Evolutionary conservation across 305 asterid species (phyloP).

Genomic region (Solanum hybrid): DNA sequence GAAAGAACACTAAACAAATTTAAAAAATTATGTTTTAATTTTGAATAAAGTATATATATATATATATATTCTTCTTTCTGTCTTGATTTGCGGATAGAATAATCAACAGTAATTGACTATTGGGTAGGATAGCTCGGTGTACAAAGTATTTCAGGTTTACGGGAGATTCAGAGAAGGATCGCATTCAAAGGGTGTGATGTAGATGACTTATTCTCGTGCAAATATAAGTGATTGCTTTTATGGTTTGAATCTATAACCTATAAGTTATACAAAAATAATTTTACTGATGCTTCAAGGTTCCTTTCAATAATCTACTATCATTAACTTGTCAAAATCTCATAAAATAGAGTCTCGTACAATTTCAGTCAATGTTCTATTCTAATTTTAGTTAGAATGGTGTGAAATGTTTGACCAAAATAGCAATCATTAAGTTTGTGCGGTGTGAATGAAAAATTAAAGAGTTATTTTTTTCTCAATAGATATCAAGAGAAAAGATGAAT

Average conservation of each 20-base stretch:
- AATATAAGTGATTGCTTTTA: too few relatives aligned
- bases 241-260: rapidly evolving
- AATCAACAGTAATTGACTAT: too few relatives aligned
- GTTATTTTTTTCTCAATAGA: neutral
- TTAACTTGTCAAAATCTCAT: neutral
- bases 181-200: too few relatives aligned
- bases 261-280: neutral
- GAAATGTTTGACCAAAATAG: neutral
- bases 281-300: rapidly evolving
- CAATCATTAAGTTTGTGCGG: neutral
- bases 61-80: too few relatives aligned
- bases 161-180: too few relatives aligned
- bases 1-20: too few relatives aligned
- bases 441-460: neutral
- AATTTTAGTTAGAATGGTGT: neutral
- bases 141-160: too few relatives aligned
- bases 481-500: neutral
- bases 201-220: too few relatives aligned
- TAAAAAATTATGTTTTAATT: too few relatives aligned
- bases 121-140: neutral
- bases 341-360: neutral
- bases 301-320: neutral
- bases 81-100: too few relatives aligned
- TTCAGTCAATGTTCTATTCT: neutral
- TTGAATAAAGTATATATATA: too few relatives aligned